Evolutionary conservation across 345 rosid genomes (phyloP), one percentile per base, ranked within the genome.

Genomic region (Linum tenue): DNA sequence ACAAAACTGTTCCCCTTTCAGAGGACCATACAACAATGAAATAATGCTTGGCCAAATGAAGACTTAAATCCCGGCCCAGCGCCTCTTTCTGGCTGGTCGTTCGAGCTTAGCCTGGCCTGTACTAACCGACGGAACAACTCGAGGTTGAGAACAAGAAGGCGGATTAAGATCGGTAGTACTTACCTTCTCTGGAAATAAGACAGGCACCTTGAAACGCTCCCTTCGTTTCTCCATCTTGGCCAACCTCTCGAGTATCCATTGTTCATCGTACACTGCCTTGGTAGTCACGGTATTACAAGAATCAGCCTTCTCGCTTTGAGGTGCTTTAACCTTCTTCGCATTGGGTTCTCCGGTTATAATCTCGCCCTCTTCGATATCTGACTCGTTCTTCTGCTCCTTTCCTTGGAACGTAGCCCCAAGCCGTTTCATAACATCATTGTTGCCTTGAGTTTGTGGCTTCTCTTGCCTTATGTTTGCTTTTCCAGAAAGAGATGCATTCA

Each of bases 161-260:
- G 51, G 9, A 44, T 7, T 6, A 66, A 63, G 69, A 40, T 73
- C 74, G 4, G 64, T 22, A 22, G 31, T 22, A 22, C 31, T 62
- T 64, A 71, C 75, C 68, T 39, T 73, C 57, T 48, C 69, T 40
- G n/a, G 57, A 35, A 44, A 8, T 44, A 44, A 14, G 9, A 68
- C 56, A 3, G 77, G 64, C 59, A 77, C 79, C 71, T 82, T 81
- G 70, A 89, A 89, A 56, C 91, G 79, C 77, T 81, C 82, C 72
- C 83, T 78, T 57, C 88, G 74, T 74, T 76, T 86, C 73, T 84
- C 85, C 86, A 89, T 84, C 78, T 81, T 85, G 41, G 83, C 89
- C 38, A 87, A 15, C 7, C 82, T 77, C 50, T 77, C 86, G 63
- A 61, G 70, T 56, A 85, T 75, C 43, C 66, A 67, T 12, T 78